Evolutionary conservation across 2,329 filamentous ascomycete species (phyloP).

Genomic region (Harringtonia lauricola): DNA sequence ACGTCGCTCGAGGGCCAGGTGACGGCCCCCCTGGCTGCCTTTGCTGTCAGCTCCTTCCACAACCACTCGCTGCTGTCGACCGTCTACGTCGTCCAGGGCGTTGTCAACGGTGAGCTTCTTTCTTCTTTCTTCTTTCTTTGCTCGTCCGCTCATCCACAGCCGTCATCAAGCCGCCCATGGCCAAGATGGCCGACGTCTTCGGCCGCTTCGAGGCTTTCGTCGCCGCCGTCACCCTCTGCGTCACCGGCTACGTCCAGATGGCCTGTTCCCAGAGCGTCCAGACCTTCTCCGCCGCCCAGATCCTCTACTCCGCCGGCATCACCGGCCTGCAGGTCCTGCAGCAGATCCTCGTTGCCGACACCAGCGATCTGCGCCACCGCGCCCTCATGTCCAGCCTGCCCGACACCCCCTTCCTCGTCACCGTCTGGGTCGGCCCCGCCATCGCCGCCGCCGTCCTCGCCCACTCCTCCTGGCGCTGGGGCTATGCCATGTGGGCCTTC

Average conservation of each 20-base stretch:
- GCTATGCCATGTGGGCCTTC: slow-evolving; percentile 51
- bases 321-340: slow-evolving; percentile 39
- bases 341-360: slow-evolving; percentile 56
- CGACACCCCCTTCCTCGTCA: slow-evolving; percentile 48
- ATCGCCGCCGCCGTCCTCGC: slow-evolving; percentile 36
- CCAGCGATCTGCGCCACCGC: slow-evolving; percentile 46
- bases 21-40: slow-evolving; percentile 47
- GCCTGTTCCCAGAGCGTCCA: slow-evolving; percentile 42
- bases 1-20: slow-evolving; percentile 58
- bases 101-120: slow-evolving; percentile 42
- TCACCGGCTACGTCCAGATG: slow-evolving; percentile 46
- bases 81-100: slow-evolving; percentile 50
- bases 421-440: slow-evolving; percentile 47
- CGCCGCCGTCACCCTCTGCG: slow-evolving; percentile 40
- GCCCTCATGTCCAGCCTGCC: slow-evolving; percentile 48
- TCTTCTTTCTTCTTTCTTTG: background rate
- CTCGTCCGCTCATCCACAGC: slow-evolving; percentile 20
- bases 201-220: slow-evolving; percentile 49
- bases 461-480: slow-evolving; percentile 46
- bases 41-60: slow-evolving; percentile 52
- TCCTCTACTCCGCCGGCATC: slow-evolving; percentile 48
- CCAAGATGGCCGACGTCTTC: slow-evolving; percentile 51
- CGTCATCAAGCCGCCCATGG: slow-evolving; percentile 49
- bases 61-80: slow-evolving; percentile 55
- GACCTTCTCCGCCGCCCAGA: slow-evolving; percentile 39